Percentiles rank a stretch among this genome's conserved stretches.
Evolutionary conservation across 768 basidiomycete genomes (phyloP).

Genomic region (Lactarius trivialis): DNA sequence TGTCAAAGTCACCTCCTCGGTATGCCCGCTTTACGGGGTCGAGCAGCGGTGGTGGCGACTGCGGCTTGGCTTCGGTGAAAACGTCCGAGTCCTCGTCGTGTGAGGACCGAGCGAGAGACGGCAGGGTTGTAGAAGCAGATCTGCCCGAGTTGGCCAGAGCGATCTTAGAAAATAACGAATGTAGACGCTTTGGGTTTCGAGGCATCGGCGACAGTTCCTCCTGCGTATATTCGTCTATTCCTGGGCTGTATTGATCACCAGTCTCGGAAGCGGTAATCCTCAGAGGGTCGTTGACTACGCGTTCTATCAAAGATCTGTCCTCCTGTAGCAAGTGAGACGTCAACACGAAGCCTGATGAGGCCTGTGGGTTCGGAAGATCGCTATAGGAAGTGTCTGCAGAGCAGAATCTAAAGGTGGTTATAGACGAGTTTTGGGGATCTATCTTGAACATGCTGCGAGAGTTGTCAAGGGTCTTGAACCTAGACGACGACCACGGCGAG

Average conservation of each 20-base stretch:
- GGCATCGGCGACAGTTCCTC: background rate
- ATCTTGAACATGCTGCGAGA: background rate
- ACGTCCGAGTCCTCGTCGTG: background rate
- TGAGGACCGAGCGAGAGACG: background rate
- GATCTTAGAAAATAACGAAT: background rate
- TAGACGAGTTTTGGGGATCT: background rate
- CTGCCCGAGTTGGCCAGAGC: background rate
- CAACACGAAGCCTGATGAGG: background rate
- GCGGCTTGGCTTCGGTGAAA: background rate
- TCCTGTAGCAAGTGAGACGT: background rate
- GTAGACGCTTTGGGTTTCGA: background rate
- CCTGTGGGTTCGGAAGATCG: background rate
- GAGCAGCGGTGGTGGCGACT: no score
- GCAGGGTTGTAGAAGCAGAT: background rate
- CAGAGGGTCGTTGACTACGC: background rate
- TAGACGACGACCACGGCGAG: background rate
- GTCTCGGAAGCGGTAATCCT: background rate
- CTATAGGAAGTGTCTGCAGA: background rate
- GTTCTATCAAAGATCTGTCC: background rate
- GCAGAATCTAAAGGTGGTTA: background rate
- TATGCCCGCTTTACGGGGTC: background rate
- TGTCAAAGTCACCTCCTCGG: background rate
- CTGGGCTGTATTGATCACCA: background rate
- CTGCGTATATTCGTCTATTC: background rate
- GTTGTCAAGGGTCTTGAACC: background rate